Conservation (phyloP, 169 alveolate species). For the Eimeria falciformis region DNA sequence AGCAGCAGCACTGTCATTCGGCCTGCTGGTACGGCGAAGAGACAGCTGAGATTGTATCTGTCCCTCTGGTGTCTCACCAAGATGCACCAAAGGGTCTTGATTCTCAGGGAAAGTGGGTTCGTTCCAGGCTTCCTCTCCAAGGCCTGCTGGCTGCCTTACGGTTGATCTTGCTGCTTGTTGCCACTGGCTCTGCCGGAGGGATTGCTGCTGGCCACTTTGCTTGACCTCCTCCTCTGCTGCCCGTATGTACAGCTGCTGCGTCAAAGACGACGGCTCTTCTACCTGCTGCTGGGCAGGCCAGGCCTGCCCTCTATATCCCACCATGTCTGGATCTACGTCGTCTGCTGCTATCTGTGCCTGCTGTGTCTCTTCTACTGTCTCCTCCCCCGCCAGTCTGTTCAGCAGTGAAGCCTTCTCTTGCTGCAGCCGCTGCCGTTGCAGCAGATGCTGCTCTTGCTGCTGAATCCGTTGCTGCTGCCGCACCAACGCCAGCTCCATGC, state of each 20-base stretch:
- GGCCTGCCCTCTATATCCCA: neutral
- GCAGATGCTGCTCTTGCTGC: slow-evolving; percentile 18
- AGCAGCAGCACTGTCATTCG: neutral
- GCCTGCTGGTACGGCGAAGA: slow-evolving; percentile 19
- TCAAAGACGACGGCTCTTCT: slow-evolving; percentile 35
- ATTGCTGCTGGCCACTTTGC: slow-evolving; percentile 9
- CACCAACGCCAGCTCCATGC: slow-evolving; percentile 1
- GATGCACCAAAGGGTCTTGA: neutral
- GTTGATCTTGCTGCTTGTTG: neutral
- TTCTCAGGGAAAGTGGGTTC: neutral
- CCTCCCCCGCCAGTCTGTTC: slow-evolving; percentile 15
- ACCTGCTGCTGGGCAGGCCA: slow-evolving; percentile 25
- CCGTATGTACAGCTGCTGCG: slow-evolving; percentile 54
- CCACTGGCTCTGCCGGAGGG: slow-evolving; percentile 10
- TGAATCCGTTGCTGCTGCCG: slow-evolving; percentile 25
- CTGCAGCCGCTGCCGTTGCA: neutral
- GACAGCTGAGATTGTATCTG: slow-evolving; percentile 17
- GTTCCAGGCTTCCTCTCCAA: neutral
- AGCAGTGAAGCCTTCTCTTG: neutral
- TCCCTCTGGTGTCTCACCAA: neutral
- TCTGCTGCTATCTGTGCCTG: slow-evolving; percentile 7
- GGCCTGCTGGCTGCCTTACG: neutral
- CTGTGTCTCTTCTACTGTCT: neutral
- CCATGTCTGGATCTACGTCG: neutral
- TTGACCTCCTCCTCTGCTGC: slow-evolving; percentile 39